Conservation (phyloP, 2,329 filamentous ascomycete species). For the Aureobasidium sp. region DNA sequence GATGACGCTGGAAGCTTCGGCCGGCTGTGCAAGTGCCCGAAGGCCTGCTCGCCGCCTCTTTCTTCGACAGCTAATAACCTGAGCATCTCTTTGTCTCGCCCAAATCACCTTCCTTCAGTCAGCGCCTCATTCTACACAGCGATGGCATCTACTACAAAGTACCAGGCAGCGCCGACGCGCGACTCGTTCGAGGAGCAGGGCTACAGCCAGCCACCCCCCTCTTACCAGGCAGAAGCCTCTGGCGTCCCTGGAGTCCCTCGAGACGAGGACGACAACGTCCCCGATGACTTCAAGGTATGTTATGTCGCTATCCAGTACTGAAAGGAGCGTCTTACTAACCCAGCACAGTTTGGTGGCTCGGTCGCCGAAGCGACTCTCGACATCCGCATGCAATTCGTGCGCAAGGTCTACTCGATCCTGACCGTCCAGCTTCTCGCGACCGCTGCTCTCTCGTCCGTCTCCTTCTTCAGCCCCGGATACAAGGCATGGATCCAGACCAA, state of each 20-base stretch:
- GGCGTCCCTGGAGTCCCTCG: conserved; percentile 54
- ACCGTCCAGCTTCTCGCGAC: conserved; percentile 90
- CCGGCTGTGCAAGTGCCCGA: neutral
- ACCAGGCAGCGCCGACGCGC: conserved; percentile 71
- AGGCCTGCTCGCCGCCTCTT: neutral
- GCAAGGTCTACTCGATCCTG: conserved; percentile 80
- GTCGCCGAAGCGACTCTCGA: conserved; percentile 90
- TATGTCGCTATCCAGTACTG: neutral
- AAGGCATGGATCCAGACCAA: conserved; percentile 80
- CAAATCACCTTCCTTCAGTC: neutral
- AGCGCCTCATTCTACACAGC: neutral
- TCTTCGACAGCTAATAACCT: neutral
- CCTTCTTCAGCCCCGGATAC: conserved; percentile 75
- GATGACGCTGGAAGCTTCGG: conserved; percentile 7
- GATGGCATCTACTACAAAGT: conserved; percentile 74
- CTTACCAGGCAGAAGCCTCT: conserved; percentile 58
- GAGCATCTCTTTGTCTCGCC: neutral
- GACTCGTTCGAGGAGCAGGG: conserved; percentile 68
- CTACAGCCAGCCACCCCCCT: conserved; percentile 73
- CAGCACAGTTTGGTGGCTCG: conserved; percentile 69
- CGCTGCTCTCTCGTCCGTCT: conserved; percentile 67
- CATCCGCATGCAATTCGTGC: conserved; percentile 50
- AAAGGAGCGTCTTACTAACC: conserved; percentile 9
- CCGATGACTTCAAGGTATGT: conserved; percentile 87
- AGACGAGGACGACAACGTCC: conserved; percentile 76